phyloP scores from a whole-genome alignment of 306 rosid species.

The Vachellia collinsii region DNA sequence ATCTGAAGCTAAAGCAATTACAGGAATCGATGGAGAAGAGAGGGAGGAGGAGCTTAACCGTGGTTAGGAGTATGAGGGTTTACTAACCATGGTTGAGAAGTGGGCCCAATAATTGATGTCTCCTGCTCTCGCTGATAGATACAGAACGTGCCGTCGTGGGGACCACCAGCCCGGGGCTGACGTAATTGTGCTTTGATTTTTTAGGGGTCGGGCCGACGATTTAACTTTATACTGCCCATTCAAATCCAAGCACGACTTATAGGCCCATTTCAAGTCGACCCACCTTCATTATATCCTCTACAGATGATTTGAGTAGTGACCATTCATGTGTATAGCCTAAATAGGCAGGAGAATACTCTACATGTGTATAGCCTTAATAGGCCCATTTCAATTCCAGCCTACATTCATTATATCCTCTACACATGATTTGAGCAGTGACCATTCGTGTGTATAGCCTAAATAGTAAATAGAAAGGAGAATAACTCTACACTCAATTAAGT shows the following conservation, averaged over 20 bases:
- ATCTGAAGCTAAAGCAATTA: conserved; percentile 34
- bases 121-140: not conserved
- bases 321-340: too few relatives aligned
- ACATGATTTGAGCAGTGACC: too few relatives aligned
- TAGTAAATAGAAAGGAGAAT: too few relatives aligned
- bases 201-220: too few relatives aligned
- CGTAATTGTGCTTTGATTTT: too few relatives aligned
- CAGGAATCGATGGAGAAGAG: conserved; percentile 17
- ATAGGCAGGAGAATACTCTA: too few relatives aligned
- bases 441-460: too few relatives aligned
- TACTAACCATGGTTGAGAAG: conserved; percentile 41
- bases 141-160: not conserved
- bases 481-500: too few relatives aligned
- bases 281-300: too few relatives aligned
- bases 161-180: not conserved
- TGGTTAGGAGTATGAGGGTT: conserved; percentile 40
- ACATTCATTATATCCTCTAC: too few relatives aligned
- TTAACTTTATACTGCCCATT: not conserved
- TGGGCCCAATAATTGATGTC: conserved; percentile 13
- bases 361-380: not conserved
- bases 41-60: conserved; percentile 40
- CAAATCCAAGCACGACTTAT: too few relatives aligned
- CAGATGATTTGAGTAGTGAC: too few relatives aligned
- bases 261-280: not conserved
- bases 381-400: not conserved